Base-by-base conservation (phyloP, 345 rosid species). In the Gossypium sturtianum region DNA sequence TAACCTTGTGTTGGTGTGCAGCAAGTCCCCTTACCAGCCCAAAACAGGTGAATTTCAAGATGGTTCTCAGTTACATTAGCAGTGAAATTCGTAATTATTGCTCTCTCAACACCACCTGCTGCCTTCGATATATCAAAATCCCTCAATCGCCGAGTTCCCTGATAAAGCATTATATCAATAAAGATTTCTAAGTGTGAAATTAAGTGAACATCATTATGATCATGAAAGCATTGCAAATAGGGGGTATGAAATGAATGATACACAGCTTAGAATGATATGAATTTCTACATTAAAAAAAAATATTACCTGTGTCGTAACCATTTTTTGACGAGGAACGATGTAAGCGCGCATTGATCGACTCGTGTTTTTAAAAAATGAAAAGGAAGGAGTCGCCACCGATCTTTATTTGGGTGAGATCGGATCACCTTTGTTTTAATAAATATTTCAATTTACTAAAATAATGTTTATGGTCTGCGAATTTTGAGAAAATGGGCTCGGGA, bases 1-100 rank as follows among this genome's bases (percentile, higher is more conserved):
- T 81, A 64, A 20, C 93, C 89, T 78, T 83, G 83, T 12, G 57
- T 62, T 64, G 90, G 89, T 73, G 75, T 78, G 71, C 90, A 85
- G 47, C 89, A 86, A 15, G 90, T 84, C 38, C 92, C 89, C 78
- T 89, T 87, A 63, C 92, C 93, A 83, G 93, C 88, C 93, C 93
- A 89, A 70, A 89, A 85, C 71, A 89, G 79, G 81, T 87, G 93
- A 59, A 89, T 80, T 77, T 89, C 90, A 6, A 87, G 73, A 76
- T 87, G 61, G 79, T 84, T 89, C 65, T 85, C 90, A 0, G 85
- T 64, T 70, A 87, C 89, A 48, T 71, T 77, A 57, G 79, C 83
- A 73, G 74, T 85, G 66, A 85, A 87, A 71, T 19, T 74, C 71
- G 2, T 76, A 2, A 38, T 67, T 38, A 76, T 57, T 19, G 86